A percentile compares a stretch with the other conserved stretches of the same genome.
Evolutionary conservation across 768 basidiomycete genomes (phyloP).

Genomic region (Serendipita vermifera): DNA sequence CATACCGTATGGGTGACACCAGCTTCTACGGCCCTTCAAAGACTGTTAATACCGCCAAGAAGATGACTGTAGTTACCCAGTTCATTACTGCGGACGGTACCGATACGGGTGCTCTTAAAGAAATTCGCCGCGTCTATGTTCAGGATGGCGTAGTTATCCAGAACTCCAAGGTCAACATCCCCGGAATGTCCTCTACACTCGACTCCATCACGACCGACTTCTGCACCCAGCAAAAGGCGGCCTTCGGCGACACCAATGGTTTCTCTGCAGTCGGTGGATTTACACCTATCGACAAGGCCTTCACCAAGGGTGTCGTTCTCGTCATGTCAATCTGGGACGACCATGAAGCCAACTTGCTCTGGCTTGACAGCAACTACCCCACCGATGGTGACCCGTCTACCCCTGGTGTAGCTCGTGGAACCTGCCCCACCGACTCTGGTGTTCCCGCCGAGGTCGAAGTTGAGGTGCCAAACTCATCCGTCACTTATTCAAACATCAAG

Average conservation of each 20-base stretch:
- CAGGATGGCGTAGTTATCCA: slow-evolving; percentile 40
- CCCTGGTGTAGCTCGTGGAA: slow-evolving; percentile 36
- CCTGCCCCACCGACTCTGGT: slow-evolving; percentile 37
- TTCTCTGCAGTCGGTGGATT: slow-evolving; percentile 34
- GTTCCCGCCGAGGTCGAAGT: slow-evolving; percentile 33
- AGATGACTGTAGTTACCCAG: slow-evolving; percentile 47
- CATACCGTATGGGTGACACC: slow-evolving; percentile 39
- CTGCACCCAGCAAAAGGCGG: slow-evolving; percentile 35
- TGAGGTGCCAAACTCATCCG: slow-evolving; percentile 28
- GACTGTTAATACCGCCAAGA: slow-evolving; percentile 38
- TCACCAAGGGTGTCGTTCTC: slow-evolving; percentile 35
- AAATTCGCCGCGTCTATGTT: slow-evolving; percentile 44
- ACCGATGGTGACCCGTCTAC: slow-evolving; percentile 26
- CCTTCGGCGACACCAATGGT: slow-evolving; percentile 33
- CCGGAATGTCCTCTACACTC: slow-evolving; percentile 28
- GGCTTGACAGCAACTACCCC: slow-evolving; percentile 43
- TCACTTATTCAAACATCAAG: slow-evolving; percentile 44
- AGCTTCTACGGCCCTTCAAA: slow-evolving; percentile 35
- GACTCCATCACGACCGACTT: slow-evolving; percentile 39
- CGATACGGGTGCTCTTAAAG: slow-evolving; percentile 34
- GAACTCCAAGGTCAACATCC: slow-evolving; percentile 36
- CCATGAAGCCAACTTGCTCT: slow-evolving; percentile 42
- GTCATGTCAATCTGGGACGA: slow-evolving; percentile 44
- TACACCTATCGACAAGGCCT: slow-evolving; percentile 24
- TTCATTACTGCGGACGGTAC: slow-evolving; percentile 38